Evolutionary conservation across 1,139 yeast genomes (phyloP), one percentile per base, ranked within the genome.

Genomic region (Diutina catenulata): DNA sequence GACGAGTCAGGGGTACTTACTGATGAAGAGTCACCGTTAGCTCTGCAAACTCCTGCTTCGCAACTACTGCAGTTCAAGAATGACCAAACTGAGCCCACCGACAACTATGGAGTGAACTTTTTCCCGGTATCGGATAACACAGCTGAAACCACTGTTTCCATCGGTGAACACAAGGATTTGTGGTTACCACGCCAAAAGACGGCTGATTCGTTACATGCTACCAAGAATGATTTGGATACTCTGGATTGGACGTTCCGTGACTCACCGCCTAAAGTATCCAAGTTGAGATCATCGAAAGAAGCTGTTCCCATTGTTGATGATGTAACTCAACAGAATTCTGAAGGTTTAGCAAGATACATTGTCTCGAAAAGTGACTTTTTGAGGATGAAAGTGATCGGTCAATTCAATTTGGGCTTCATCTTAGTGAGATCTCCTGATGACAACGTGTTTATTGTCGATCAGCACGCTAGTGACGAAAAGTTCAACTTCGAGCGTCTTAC

Each of bases 381-480:
- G 3, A 53, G 65, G 6, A 88, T 91, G 97, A 56, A 68, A 36
- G 57, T 93, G 14, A 73, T 88, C 8, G 99, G 99, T 0, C 98
- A 88, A 55, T 91, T 91, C 59, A 91, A 91, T 51, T 59, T 82
- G 21, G 98, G 98, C 0, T 91, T 91, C 50, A 84, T 91, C 14
- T 26, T 31, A 5, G 57, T 91, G 24, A 94, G 83, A 0, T 70
- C 75, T 1, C 47, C 56, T 23, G 47, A 48, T 13, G 47, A 49
- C 5, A 86, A 84, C 51, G 53, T 91, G 32, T 87, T 91, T 49
- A 88, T 91, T 33, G 70, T 91, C 37, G 99, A 91, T 54, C 99
- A 91, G 56, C 99, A 91, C 60, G 98, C 98, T 1, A 83, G 95
- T 45, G 98, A 91, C 57, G 99, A 91, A 52, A 91, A 87, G 50